phyloP scores from a whole-genome alignment of 345 rosid genomes.

The Eucalyptus caleyi region DNA sequence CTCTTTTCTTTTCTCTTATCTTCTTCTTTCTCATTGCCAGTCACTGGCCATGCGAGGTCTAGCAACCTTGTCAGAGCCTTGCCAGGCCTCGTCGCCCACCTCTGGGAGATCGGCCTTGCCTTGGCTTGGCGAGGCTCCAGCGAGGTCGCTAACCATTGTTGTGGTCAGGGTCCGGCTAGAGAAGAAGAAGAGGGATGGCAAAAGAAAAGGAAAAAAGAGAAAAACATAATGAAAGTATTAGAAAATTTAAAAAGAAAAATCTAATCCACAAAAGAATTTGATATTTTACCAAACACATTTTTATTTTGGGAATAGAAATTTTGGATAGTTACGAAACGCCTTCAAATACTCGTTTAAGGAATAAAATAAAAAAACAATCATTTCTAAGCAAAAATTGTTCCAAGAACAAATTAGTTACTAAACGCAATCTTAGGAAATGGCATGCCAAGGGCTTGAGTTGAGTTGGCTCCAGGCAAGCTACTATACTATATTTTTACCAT shows the following conservation, averaged over 20 bases:
- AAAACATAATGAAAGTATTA: too few relatives aligned
- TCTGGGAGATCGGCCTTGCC: accelerated
- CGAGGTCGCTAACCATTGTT: accelerated
- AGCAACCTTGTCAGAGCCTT: too few relatives aligned
- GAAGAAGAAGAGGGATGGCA: too few relatives aligned
- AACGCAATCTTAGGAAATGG: accelerated
- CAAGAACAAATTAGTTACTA: accelerated
- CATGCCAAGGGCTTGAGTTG: neutral
- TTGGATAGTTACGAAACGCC: accelerated
- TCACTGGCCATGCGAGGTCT: accelerated
- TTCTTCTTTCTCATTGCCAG: too few relatives aligned
- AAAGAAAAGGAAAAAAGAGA: too few relatives aligned
- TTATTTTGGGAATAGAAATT: accelerated
- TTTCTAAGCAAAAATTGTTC: too few relatives aligned
- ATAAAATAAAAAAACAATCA: too few relatives aligned
- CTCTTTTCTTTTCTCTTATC: too few relatives aligned
- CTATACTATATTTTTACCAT: neutral
- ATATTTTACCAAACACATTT: accelerated
- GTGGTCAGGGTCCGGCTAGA: accelerated
- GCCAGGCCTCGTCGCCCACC: accelerated
- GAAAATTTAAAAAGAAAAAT: too few relatives aligned
- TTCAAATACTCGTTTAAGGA: accelerated
- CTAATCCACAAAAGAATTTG: too few relatives aligned
- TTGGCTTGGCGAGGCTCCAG: accelerated
- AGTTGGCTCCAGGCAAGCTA: neutral